These are phyloP conservation scores for Tylopilus vinaceipallidus DNA, from an alignment of 768 basidiomycete species.

Conservation along the genomic window DNA sequence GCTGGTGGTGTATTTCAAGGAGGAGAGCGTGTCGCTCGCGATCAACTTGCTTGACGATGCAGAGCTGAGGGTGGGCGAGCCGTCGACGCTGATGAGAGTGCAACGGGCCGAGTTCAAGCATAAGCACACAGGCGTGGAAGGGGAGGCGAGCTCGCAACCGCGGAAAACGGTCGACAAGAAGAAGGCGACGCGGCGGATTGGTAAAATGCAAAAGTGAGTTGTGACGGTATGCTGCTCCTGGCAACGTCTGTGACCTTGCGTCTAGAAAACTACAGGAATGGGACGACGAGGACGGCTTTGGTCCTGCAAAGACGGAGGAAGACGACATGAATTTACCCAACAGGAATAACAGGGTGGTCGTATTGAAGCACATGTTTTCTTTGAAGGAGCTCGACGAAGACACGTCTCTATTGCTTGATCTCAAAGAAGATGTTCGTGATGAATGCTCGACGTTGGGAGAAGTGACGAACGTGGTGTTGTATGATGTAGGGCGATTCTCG, in stretches of 20 bases:
- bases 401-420: constrained; percentile 78
- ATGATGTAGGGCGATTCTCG: constrained; percentile 69
- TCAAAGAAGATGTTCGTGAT: constrained; percentile 95
- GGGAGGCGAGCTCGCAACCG: constrained; percentile 43
- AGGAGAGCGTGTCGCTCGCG: constrained; percentile 89
- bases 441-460: constrained; percentile 89
- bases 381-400: constrained; percentile 84
- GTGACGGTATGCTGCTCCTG: background rate
- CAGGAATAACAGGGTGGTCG: constrained; percentile 76
- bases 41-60: constrained; percentile 87
- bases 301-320: constrained; percentile 59
- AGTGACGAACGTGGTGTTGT: constrained; percentile 93
- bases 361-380: constrained; percentile 95
- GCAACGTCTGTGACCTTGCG: background rate
- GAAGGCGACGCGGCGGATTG: constrained; percentile 69
- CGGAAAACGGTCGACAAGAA: constrained; percentile 75
- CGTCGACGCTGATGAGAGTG: constrained; percentile 70
- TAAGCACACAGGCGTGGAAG: constrained; percentile 48
- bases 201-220: constrained; percentile 81
- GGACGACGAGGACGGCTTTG: constrained; percentile 93
- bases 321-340: constrained; percentile 46
- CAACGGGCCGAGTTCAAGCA: constrained; percentile 76
- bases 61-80: constrained; percentile 80
- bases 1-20: constrained; percentile 95
- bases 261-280: constrained; percentile 87